These are phyloP conservation scores for Rhexocercosporidium sp. DNA, from an alignment of 2,329 filamentous ascomycete species.

Conservation along the genomic window DNA sequence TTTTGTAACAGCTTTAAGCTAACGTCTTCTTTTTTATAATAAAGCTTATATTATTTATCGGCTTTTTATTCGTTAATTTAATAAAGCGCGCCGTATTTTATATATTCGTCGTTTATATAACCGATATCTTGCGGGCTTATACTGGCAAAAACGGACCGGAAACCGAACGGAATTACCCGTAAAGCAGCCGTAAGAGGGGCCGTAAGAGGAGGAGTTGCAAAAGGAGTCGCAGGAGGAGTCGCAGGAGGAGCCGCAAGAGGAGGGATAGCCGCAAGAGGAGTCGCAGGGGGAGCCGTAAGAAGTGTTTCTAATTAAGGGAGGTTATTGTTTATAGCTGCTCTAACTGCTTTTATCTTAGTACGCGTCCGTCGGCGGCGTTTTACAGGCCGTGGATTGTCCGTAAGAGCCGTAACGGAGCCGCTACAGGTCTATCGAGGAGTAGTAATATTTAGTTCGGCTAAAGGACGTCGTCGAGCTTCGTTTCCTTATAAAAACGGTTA, in stretches of 20 bases:
- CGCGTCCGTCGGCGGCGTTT: too few species aligned
- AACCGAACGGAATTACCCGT: neutral
- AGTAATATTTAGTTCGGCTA: neutral
- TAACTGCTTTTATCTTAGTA: neutral
- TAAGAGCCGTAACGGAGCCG: neutral
- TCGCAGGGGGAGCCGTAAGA: too few species aligned
- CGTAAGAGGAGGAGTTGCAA: too few species aligned
- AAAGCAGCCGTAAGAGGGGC: neutral
- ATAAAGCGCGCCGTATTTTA: neutral
- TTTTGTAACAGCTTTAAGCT: conserved; percentile 6
- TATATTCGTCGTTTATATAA: neutral
- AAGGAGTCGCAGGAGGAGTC: too few species aligned
- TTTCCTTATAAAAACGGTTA: neutral
- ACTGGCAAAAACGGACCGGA: neutral
- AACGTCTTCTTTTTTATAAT: neutral
- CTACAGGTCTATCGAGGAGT: neutral
- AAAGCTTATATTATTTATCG: neutral
- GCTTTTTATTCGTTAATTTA: neutral
- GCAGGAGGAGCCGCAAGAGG: too few species aligned
- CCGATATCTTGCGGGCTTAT: neutral
- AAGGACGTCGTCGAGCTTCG: neutral
- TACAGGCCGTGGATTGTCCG: too few species aligned
- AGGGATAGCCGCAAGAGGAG: too few species aligned
- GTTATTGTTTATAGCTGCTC: neutral
- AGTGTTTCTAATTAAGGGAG: too few species aligned